phyloP scores from a whole-genome alignment of 768 basidiomycete genomes.

The Baorangia bicolor region DNA sequence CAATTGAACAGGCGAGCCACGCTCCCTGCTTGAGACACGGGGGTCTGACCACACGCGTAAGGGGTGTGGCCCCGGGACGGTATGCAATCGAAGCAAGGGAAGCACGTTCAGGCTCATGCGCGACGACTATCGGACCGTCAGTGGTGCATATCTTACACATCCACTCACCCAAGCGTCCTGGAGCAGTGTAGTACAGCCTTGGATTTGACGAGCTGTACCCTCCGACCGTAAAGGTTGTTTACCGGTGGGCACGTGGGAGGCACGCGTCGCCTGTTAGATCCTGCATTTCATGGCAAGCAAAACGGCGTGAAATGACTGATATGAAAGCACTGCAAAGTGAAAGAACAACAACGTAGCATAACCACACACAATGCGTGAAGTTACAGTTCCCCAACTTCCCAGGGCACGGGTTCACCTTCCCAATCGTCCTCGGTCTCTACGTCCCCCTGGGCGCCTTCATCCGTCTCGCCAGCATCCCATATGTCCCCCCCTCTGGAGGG shows the following conservation, averaged over 20 bases:
- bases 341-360: constrained; percentile 22
- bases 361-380: constrained; percentile 29
- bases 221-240: not conserved
- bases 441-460: constrained; percentile 39
- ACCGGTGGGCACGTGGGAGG: constrained; percentile 24
- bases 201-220: constrained; percentile 1
- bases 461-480: constrained; percentile 72
- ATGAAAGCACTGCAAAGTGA: constrained; percentile 35
- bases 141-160: constrained; percentile 12
- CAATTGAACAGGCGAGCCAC: constrained; percentile 26
- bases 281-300: constrained; percentile 24
- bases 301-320: constrained; percentile 28
- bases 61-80: constrained; percentile 24
- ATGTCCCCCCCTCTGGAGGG: constrained; percentile 66
- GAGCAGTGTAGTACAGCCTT: constrained; percentile 13
- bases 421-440: constrained; percentile 60
- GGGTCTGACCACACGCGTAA: constrained; percentile 28
- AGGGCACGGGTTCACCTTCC: constrained; percentile 82
- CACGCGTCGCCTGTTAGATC: constrained; percentile 23
- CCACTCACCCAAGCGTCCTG: constrained; percentile 13
- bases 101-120: constrained; percentile 1
- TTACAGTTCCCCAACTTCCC: constrained; percentile 78
- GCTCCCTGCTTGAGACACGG: constrained; percentile 22
- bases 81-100: constrained; percentile 16
- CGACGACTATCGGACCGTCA: constrained; percentile 9